Evolutionary conservation across 2,329 filamentous ascomycete genomes (phyloP).

Genomic region (Penicillium digitatum): DNA sequence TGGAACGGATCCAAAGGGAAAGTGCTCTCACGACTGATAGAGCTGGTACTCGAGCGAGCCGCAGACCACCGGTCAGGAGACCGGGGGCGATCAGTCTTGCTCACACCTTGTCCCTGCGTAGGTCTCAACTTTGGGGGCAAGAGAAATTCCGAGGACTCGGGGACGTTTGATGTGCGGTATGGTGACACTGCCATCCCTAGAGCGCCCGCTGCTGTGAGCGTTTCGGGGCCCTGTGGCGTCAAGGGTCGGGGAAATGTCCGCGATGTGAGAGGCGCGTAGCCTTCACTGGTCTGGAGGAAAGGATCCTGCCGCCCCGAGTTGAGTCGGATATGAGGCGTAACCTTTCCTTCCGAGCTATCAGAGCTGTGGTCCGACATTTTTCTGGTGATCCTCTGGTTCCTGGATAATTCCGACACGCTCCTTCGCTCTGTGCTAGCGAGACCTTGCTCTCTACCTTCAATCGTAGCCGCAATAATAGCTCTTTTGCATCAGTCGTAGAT

Average conservation of each 20-base stretch:
- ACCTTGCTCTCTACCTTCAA: not conserved
- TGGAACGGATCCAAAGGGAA: conserved; percentile 56
- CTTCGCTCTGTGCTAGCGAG: not conserved
- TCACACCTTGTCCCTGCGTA: conserved; percentile 43
- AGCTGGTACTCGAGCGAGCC: conserved; percentile 62
- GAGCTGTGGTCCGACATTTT: conserved; percentile 20
- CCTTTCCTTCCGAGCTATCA: conserved; percentile 9
- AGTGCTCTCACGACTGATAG: conserved; percentile 37
- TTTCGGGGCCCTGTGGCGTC: conserved; percentile 19
- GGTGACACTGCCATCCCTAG: conserved; percentile 22
- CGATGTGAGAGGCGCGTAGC: conserved; percentile 19
- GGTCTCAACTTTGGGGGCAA: conserved; percentile 46
- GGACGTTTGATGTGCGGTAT: conserved; percentile 51
- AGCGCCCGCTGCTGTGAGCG: conserved; percentile 5
- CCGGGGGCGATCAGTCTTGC: conserved; percentile 44
- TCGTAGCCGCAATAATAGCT: not conserved
- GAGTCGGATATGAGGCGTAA: conserved; percentile 59
- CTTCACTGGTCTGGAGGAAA: conserved; percentile 38
- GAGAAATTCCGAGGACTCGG: conserved; percentile 41
- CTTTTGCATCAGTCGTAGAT: not conserved
- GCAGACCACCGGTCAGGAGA: conserved; percentile 55
- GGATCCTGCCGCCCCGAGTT: conserved; percentile 59
- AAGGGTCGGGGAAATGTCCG: conserved; percentile 23
- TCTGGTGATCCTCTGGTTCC: not conserved
- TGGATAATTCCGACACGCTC: not conserved